Conservation (phyloP, 768 basidiomycete genomes). For the Atractiella rhizophila region DNA sequence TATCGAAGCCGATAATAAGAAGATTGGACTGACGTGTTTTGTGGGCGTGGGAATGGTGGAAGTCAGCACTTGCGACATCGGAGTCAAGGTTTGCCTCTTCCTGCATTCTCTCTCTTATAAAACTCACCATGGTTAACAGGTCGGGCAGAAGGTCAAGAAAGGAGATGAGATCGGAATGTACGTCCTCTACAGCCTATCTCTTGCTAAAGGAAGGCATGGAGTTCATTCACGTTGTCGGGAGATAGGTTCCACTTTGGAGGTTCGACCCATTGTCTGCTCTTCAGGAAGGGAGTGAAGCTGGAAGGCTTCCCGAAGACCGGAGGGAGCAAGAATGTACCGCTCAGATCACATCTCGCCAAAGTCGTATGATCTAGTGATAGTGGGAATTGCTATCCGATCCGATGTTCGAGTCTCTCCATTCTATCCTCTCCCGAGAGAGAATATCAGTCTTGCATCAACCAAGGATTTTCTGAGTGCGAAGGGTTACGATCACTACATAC, state of each 20-base stretch:
- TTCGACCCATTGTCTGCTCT: conserved; percentile 30
- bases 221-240: neutral
- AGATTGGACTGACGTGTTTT: conserved; percentile 35
- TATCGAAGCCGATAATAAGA: conserved; percentile 31
- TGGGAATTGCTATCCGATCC: too few relatives aligned
- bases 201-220: too few relatives aligned
- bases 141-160: conserved; percentile 27
- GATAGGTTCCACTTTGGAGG: conserved; percentile 36
- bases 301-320: conserved; percentile 19
- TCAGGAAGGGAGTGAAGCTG: conserved; percentile 24
- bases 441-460: too few relatives aligned
- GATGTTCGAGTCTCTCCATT: too few relatives aligned
- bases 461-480: too few relatives aligned
- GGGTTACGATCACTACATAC: too few relatives aligned
- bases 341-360: conserved; percentile 8
- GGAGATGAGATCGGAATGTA: conserved; percentile 36
- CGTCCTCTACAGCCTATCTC: conserved; percentile 6
- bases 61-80: conserved; percentile 35
- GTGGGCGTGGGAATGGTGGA: conserved; percentile 38
- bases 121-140: too few relatives aligned
- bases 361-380: too few relatives aligned
- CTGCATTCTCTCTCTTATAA: too few relatives aligned
- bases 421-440: too few relatives aligned
- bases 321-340: conserved; percentile 20
- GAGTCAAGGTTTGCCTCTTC: too few relatives aligned